These are phyloP conservation scores for Tillandsia fasciculata DNA, from an alignment of 176 grass and related monocot genomes.

Conservation along the genomic window DNA sequence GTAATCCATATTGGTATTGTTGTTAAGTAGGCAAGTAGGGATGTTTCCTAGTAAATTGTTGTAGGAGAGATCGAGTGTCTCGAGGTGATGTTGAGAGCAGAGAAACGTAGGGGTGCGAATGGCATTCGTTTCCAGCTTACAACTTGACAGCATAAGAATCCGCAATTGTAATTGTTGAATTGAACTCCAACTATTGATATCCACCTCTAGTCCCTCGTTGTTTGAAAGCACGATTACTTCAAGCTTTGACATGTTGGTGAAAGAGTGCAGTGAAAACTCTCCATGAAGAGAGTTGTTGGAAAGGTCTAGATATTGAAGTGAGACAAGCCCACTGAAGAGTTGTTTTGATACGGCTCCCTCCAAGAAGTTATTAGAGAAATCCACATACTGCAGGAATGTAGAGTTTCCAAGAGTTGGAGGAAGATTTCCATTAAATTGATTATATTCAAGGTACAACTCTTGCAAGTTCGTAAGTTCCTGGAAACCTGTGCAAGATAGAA, in stretches of 20 bases:
- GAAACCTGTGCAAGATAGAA: no score
- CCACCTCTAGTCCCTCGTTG: no score
- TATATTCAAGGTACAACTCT: constrained; percentile 8
- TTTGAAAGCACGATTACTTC: neutral
- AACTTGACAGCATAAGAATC: constrained; percentile 13
- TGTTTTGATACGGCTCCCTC: neutral
- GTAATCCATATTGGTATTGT: neutral
- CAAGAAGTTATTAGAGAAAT: no score
- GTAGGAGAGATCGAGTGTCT: constrained; percentile 22
- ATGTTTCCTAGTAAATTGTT: constrained; percentile 20
- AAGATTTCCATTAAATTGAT: constrained; percentile 9
- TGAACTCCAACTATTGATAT: neutral
- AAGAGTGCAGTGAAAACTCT: constrained; percentile 6
- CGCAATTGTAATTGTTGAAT: constrained; percentile 18
- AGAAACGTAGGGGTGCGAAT: constrained; percentile 24
- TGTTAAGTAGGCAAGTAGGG: constrained; percentile 27
- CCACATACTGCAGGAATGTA: neutral
- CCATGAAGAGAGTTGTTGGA: constrained; percentile 13
- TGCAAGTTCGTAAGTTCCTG: neutral
- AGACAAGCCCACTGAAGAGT: no score
- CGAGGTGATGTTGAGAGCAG: constrained; percentile 1
- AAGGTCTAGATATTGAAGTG: no score
- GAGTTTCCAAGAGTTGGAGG: no score
- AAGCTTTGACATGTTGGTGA: constrained; percentile 9
- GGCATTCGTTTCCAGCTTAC: constrained; percentile 11